Base-by-base conservation (phyloP, 768 basidiomycete genomes). In the Trichaptum fuscoviolaceum region DNA sequence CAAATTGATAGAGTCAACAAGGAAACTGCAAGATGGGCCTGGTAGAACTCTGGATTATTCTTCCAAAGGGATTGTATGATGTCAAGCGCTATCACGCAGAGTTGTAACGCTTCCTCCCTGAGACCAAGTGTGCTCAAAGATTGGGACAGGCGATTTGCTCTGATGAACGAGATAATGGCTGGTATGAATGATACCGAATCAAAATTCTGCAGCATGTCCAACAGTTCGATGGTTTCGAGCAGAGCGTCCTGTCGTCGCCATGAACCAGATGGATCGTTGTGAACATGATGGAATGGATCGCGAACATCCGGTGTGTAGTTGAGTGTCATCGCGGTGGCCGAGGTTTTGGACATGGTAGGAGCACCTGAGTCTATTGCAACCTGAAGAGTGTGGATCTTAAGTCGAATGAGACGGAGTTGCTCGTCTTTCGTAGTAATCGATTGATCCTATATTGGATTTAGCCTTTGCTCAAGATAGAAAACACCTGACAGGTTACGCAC, bases 1-100 rank as follows among this genome's bases (percentile, higher is more conserved):
- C 57, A 36, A 35, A 4, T 10, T 7, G 68, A 65, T 20, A 66
- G 57, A n/a, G 67, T 68, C 30, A 27, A 63, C 26, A 69, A 64
- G 7, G 69, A 36, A 42, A 10, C 7, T 9, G 69, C 69, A 17
- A 69, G 62, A 18, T 66, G n/a, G n/a, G 35, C 18, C 15, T 18
- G 64, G 36, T 65, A 69, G 12, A 63, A n/a, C 25, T 35, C 65
- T 7, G 65, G 64, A 35, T 57, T 27, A 6, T 66, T 59, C 42
- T 18, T 35, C 42, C 59, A 68, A 23, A 69, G 69, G 9, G 52
- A 9, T 18, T 57, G 69, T 52, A 36, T 36, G n/a, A 69, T 25
- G 18, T 34, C 58, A 26, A 30, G 35, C 18, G 69, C 64, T 30
- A 66, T 58, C 58, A 18, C 15, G 58, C 63, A 52, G 15, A 67